Evolutionary conservation across 2,329 filamentous ascomycete genomes (phyloP).

Genomic region (Camillea tinctor): DNA sequence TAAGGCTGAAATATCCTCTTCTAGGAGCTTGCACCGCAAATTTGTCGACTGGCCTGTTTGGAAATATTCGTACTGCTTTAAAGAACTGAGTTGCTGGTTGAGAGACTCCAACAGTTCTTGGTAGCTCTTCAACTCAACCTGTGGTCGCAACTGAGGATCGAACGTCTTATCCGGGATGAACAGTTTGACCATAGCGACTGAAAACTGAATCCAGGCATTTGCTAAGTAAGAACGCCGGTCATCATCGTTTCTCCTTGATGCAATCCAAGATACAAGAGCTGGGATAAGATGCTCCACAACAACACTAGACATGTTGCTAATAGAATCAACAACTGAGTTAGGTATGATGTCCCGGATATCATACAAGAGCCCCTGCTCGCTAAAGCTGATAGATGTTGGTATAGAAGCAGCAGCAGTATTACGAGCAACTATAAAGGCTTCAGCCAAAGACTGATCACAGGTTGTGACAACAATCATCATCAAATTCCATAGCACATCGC

Average conservation of each 20-base stretch:
- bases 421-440: conserved; percentile 27
- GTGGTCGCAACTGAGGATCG: conserved; percentile 70
- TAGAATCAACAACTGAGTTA: conserved; percentile 21
- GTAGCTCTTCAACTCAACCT: conserved; percentile 63
- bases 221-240: conserved; percentile 39
- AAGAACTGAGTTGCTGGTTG: conserved; percentile 53
- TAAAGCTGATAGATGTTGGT: conserved; percentile 19
- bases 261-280: conserved; percentile 44
- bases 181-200: conserved; percentile 69
- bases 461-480: conserved; percentile 42
- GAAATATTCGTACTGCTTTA: conserved; percentile 63
- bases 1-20: conserved; percentile 60
- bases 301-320: conserved; percentile 25
- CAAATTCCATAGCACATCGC: conserved; percentile 46
- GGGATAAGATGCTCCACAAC: conserved; percentile 42
- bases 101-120: conserved; percentile 56
- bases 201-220: conserved; percentile 73
- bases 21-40: conserved; percentile 61
- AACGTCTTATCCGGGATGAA: conserved; percentile 86
- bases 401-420: conserved; percentile 15
- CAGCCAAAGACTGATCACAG: conserved; percentile 36
- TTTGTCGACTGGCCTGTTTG: conserved; percentile 70
- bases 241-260: conserved; percentile 29
- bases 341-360: conserved; percentile 24
- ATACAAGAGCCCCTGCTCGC: conserved; percentile 26